These are phyloP conservation scores for Trametes cingulata DNA, from an alignment of 768 basidiomycete species.

Conservation along the genomic window DNA sequence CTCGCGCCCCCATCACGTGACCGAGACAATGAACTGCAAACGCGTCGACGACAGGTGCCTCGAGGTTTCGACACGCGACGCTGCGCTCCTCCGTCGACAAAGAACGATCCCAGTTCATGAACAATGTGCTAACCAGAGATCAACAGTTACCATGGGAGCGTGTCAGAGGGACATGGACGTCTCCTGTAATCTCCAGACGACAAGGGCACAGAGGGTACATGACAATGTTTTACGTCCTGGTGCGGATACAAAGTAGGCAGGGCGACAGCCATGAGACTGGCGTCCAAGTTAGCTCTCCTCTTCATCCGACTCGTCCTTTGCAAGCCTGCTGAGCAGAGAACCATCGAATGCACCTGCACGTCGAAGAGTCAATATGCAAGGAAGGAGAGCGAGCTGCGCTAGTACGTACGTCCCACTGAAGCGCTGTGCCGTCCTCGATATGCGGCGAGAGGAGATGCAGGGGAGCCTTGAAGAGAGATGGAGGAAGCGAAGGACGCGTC, in stretches of 20 bases:
- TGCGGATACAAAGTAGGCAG: no score
- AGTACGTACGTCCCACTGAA: constrained; percentile 37
- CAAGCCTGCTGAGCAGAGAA: constrained; percentile 26
- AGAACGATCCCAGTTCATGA: no score
- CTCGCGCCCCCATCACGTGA: constrained; percentile 19
- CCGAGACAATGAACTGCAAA: constrained; percentile 1
- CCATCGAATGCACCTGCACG: constrained; percentile 30
- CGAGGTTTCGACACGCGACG: not conserved
- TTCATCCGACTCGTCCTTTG: constrained; percentile 25
- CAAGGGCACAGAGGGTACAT: no score
- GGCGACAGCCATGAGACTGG: not conserved
- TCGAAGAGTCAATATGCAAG: not conserved
- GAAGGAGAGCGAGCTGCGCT: not conserved
- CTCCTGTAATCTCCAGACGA: no score
- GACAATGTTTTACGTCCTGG: no score
- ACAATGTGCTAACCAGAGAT: no score
- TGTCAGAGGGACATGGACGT: no score
- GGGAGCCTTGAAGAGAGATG: constrained; percentile 23
- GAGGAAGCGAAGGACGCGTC: constrained; percentile 40
- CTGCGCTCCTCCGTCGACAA: no score
- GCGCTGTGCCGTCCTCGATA: constrained; percentile 41
- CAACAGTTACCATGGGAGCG: not conserved
- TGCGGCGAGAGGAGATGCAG: constrained; percentile 35
- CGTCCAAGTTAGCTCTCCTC: constrained; percentile 12
- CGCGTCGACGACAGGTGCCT: not conserved